Conservation (phyloP, 2,329 filamentous ascomycete genomes). For the Ophiosphaerella herpotricha region DNA sequence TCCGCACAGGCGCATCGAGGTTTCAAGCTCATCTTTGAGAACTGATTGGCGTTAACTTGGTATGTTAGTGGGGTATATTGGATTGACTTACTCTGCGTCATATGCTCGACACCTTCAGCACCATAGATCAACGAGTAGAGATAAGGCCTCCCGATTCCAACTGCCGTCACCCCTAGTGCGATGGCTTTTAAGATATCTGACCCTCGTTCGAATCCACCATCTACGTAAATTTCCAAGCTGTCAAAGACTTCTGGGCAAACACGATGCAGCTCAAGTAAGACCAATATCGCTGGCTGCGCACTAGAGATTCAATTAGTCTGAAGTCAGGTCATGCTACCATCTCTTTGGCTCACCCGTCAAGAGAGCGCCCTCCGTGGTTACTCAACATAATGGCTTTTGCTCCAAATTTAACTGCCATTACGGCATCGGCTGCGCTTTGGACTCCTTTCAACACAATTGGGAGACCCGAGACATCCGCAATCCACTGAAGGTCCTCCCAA, state of each 20-base stretch:
- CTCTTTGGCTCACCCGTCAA: constrained; percentile 34
- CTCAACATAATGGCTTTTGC: constrained; percentile 48
- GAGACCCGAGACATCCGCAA: constrained; percentile 42
- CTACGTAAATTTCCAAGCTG: constrained; percentile 64
- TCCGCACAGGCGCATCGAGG: constrained; percentile 66
- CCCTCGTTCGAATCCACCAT: constrained; percentile 66
- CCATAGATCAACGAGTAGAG: constrained; percentile 50
- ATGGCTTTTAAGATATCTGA: constrained; percentile 70
- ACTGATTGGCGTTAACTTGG: constrained; percentile 19
- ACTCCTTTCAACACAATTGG: constrained; percentile 28
- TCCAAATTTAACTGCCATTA: constrained; percentile 1
- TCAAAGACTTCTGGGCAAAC: constrained; percentile 65
- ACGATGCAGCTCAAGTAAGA: constrained; percentile 64
- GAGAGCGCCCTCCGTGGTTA: constrained; percentile 56
- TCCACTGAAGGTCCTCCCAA: background rate
- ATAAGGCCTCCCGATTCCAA: constrained; percentile 64
- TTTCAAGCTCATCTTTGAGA: constrained; percentile 62
- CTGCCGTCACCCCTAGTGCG: constrained; percentile 66
- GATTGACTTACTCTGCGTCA: constrained; percentile 8
- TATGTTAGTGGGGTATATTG: background rate
- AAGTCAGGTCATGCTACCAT: background rate
- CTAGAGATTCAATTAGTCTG: constrained; percentile 8
- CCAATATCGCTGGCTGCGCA: constrained; percentile 4
- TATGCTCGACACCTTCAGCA: constrained; percentile 2
- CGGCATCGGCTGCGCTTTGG: constrained; percentile 18